Conservation (phyloP, 2,329 filamentous ascomycete species). For the Ceratocystis destructans region DNA sequence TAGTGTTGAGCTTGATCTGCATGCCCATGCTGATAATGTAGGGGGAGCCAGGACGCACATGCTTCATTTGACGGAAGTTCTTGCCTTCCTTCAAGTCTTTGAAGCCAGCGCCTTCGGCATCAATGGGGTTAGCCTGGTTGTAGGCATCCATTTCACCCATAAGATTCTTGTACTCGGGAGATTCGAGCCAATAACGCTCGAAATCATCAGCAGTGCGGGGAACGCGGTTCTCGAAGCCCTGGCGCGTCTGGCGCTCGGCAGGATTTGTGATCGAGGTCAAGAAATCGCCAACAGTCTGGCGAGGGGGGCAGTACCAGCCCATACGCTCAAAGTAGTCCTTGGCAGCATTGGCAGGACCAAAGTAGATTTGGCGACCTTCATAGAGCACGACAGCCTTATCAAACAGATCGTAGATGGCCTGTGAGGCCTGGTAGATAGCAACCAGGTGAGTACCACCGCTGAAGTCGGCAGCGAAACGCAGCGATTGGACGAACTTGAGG, state of each 20-base stretch:
- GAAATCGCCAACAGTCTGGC: constrained; percentile 58
- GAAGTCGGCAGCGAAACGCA: constrained; percentile 52
- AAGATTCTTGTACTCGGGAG: constrained; percentile 32
- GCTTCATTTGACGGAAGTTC: constrained; percentile 37
- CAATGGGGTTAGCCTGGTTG: constrained; percentile 33
- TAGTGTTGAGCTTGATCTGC: constrained; percentile 39
- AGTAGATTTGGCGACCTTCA: constrained; percentile 66
- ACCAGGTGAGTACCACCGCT: constrained; percentile 48
- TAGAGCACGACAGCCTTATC: constrained; percentile 65
- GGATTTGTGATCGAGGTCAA: constrained; percentile 56
- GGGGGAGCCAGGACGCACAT: constrained; percentile 40
- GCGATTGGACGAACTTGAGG: constrained; percentile 54
- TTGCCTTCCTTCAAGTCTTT: constrained; percentile 36
- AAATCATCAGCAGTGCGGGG: constrained; percentile 60
- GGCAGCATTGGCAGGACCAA: constrained; percentile 47
- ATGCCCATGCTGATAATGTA: constrained; percentile 43
- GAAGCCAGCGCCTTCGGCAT: constrained; percentile 28
- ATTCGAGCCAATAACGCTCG: constrained; percentile 35
- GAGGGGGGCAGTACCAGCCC: constrained; percentile 52
- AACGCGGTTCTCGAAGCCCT: constrained; percentile 46
- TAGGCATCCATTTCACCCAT: constrained; percentile 38
- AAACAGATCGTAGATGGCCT: constrained; percentile 57
- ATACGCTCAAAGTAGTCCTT: constrained; percentile 52
- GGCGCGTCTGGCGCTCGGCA: constrained; percentile 39
- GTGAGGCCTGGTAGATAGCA: constrained; percentile 59